These are phyloP conservation scores for Phytopythium delawarense DNA, from an alignment of 352 stramenopile genomes.

Conservation along the genomic window DNA sequence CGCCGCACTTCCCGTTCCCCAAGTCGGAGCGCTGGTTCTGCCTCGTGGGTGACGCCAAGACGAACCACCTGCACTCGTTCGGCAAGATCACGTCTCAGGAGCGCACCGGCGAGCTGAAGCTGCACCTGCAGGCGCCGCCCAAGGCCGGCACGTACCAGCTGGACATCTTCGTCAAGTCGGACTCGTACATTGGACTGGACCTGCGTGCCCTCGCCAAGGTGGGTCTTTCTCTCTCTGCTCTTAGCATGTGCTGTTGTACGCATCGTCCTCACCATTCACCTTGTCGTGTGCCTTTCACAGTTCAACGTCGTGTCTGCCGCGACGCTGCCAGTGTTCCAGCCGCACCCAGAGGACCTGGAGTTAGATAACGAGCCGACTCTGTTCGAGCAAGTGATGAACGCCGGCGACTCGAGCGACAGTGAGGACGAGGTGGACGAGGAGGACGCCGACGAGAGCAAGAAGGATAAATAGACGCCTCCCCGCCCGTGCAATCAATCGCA, in stretches of 20 bases:
- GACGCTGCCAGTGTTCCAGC: conserved; percentile 92
- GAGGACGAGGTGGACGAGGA: conserved; percentile 76
- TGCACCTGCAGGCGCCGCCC: conserved; percentile 96
- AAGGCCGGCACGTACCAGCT: conserved; percentile 94
- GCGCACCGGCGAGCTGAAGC: conserved; percentile 85
- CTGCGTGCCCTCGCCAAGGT: conserved; percentile 89
- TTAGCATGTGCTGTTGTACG: neutral
- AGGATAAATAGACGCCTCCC: conserved; percentile 50
- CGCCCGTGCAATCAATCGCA: conserved; percentile 3
- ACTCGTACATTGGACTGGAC: conserved; percentile 98
- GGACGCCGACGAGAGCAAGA: conserved; percentile 56
- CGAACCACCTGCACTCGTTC: conserved; percentile 95
- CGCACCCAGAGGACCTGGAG: conserved; percentile 97
- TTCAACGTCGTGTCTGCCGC: conserved; percentile 93
- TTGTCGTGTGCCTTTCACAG: conserved; percentile 27
- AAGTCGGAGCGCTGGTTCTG: conserved; percentile 98
- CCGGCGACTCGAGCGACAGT: conserved; percentile 82
- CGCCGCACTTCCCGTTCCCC: conserved; percentile 93
- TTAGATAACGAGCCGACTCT: conserved; percentile 99
- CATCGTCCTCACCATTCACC: conserved; percentile 4
- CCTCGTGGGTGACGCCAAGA: conserved; percentile 91
- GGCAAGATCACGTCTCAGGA: conserved; percentile 94
- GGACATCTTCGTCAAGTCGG: conserved; percentile 96
- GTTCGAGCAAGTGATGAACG: conserved; percentile 97
- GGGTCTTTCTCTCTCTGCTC: conserved; percentile 9